Conservation (phyloP, 2,329 filamentous ascomycete genomes). For the Sporothrix sp. region DNA sequence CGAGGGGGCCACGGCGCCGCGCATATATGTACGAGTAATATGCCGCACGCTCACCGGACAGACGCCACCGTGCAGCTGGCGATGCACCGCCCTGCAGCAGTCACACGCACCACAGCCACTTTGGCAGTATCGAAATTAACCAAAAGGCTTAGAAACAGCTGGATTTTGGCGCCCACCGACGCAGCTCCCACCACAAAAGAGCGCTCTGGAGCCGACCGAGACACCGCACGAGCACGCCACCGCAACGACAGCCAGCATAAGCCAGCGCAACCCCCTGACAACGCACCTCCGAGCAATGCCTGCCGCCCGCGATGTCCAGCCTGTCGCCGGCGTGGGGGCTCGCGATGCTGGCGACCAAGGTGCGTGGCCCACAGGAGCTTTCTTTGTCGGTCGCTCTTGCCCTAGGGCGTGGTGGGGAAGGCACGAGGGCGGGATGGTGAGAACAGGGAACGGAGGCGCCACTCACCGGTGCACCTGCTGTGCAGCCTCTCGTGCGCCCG, state of each 20-base stretch:
- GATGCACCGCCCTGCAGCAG: background rate
- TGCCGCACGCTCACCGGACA: too few relatives aligned
- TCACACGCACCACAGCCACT: background rate
- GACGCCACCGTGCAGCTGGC: background rate
- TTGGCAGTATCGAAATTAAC: too few relatives aligned
- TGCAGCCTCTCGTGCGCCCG: background rate
- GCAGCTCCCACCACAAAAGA: too few relatives aligned
- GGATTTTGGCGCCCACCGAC: too few relatives aligned
- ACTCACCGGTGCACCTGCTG: too few relatives aligned
- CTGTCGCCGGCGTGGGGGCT: conserved; percentile 1
- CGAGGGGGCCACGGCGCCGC: conserved; percentile 6
- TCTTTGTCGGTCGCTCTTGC: background rate
- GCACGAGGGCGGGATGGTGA: background rate
- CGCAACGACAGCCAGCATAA: too few relatives aligned
- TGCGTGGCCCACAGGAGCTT: conserved; percentile 6
- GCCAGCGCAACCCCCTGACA: too few relatives aligned
- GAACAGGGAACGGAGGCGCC: background rate
- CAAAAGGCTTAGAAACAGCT: too few relatives aligned
- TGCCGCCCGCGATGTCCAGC: background rate
- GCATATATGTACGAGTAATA: too few relatives aligned
- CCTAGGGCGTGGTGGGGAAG: background rate
- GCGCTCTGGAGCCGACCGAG: background rate
- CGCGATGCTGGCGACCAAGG: conserved; percentile 2
- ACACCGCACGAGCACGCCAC: background rate
- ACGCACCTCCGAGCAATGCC: too few relatives aligned